Evolutionary conservation across 2,329 filamentous ascomycete species (phyloP).

Genomic region (Neofusicoccum cordaticola): DNA sequence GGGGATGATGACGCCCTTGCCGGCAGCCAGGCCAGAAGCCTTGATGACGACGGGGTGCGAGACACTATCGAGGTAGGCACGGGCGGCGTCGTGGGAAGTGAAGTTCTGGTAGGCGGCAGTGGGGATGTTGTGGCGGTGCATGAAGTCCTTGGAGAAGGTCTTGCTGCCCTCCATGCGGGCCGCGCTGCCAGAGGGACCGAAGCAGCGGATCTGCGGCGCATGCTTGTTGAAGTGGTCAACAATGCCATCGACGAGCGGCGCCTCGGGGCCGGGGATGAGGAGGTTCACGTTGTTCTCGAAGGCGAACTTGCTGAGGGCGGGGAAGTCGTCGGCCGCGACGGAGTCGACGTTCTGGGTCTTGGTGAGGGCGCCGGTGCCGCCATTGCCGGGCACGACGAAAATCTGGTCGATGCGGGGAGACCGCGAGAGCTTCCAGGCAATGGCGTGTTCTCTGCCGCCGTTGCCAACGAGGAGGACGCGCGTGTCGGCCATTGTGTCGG

Average conservation of each 20-base stretch:
- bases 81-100: constrained; percentile 68
- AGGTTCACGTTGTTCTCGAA: constrained; percentile 72
- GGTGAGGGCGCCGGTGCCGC: constrained; percentile 70
- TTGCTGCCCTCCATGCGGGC: constrained; percentile 95
- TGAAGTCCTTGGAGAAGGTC: constrained; percentile 96
- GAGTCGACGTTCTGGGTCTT: constrained; percentile 71
- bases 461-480: constrained; percentile 81
- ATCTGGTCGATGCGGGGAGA: constrained; percentile 77
- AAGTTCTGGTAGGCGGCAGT: constrained; percentile 93
- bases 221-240: constrained; percentile 73
- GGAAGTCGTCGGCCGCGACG: constrained; percentile 74
- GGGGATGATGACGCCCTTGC: constrained; percentile 93
- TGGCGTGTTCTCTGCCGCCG: constrained; percentile 88
- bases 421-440: constrained; percentile 90
- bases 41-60: constrained; percentile 69
- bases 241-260: constrained; percentile 87
- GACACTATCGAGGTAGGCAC: constrained; percentile 60
- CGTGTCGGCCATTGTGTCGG: constrained; percentile 18
- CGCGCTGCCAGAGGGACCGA: constrained; percentile 80
- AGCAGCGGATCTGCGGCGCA: constrained; percentile 64
- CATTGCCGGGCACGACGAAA: constrained; percentile 71
- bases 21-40: constrained; percentile 84
- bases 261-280: constrained; percentile 87
- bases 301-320: constrained; percentile 72
- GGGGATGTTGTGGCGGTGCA: constrained; percentile 85